Percentiles rank a stretch among this genome's conserved stretches.
These are phyloP conservation scores for Zygosaccharomyces rouxii DNA, from an alignment of 805 yeast genomes.

Conservation along the genomic window DNA sequence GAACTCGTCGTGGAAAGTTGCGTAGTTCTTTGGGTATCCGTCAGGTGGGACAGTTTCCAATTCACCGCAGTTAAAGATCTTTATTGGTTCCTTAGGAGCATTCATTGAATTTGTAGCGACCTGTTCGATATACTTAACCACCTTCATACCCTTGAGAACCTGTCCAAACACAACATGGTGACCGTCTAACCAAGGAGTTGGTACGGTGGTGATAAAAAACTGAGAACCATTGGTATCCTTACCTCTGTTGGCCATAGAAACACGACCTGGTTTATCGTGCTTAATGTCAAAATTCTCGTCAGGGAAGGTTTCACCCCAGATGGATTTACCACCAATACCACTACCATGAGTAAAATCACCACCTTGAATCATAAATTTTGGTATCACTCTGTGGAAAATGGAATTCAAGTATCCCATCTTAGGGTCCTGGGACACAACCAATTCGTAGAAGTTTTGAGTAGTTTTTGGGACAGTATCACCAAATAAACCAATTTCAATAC, in stretches of 20 bases:
- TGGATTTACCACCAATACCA: conserved; percentile 96
- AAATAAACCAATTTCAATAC: conserved; percentile 80
- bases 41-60: conserved; percentile 33
- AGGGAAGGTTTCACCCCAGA: conserved; percentile 72
- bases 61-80: conserved; percentile 70
- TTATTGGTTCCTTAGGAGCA: conserved; percentile 62
- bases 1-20: conserved; percentile 3
- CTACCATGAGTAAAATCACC: conserved; percentile 90
- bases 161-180: conserved; percentile 96
- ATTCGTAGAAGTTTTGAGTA: conserved; percentile 79
- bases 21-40: conserved; percentile 1
- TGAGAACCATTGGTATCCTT: conserved; percentile 86
- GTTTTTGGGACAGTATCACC: conserved; percentile 87
- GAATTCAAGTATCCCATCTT: conserved; percentile 57
- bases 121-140: conserved; percentile 68
- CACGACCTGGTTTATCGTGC: conserved; percentile 63
- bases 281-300: conserved; percentile 65
- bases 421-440: conserved; percentile 72
- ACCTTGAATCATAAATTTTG: conserved; percentile 98
- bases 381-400: conserved; percentile 78
- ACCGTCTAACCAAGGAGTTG: conserved; percentile 89
- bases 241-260: conserved; percentile 82
- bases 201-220: conserved; percentile 82
- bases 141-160: conserved; percentile 83
- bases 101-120: conserved; percentile 69